Conservation (phyloP, 495 filamentous ascomycete species). For the Hyaloscypha hepaticicola region DNA sequence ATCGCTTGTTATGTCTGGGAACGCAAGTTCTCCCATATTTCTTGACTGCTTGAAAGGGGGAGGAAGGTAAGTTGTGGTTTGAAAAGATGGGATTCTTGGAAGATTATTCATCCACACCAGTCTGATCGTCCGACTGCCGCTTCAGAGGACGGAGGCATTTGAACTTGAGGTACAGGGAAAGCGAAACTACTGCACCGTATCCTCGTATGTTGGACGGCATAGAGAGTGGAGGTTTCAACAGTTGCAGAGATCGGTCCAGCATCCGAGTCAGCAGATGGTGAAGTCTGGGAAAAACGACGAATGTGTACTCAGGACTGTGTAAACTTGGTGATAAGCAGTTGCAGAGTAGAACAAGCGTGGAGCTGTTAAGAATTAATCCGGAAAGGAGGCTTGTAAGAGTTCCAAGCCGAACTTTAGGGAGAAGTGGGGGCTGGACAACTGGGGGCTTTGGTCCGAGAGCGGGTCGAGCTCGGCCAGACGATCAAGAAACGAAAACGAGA, state of each 20-base stretch:
- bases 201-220: background rate
- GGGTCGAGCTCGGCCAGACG: too few species aligned
- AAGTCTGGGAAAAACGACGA: background rate
- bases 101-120: background rate
- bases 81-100: background rate
- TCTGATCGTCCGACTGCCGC: background rate
- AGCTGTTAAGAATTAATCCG: background rate
- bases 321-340: too few species aligned
- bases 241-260: background rate
- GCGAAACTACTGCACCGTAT: background rate
- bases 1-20: conserved; percentile 7
- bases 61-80: background rate
- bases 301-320: background rate
- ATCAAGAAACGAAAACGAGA: too few species aligned
- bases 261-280: background rate
- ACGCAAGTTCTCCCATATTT: conserved; percentile 17
- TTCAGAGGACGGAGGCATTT: background rate
- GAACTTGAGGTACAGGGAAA: too few species aligned
- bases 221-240: background rate
- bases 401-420: background rate
- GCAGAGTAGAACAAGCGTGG: background rate
- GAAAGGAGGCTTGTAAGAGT: background rate
- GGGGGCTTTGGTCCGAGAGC: background rate
- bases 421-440: background rate
- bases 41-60: background rate